phyloP scores from a whole-genome alignment of 2,329 filamentous ascomycete genomes.

The Paracamarosporium sp. region DNA sequence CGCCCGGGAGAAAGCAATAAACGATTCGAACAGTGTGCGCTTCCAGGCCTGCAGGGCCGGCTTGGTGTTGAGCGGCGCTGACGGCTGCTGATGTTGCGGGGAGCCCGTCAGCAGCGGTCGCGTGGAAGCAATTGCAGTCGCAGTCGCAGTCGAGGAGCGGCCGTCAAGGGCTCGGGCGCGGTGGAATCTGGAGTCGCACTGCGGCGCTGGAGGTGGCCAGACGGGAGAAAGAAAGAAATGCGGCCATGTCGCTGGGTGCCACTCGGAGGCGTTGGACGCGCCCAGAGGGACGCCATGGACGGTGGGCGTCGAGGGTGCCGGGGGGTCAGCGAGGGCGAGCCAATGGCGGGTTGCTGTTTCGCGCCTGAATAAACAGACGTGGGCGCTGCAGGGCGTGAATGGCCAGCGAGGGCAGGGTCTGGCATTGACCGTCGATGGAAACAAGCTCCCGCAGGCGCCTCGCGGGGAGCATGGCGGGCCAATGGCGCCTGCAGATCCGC shows the following conservation, averaged over 20 bases:
- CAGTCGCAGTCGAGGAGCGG: conserved; percentile 2
- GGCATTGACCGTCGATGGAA: conserved; percentile 22
- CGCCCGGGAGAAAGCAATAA: conserved; percentile 46
- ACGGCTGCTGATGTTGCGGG: conserved; percentile 30
- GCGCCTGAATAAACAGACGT: conserved; percentile 36
- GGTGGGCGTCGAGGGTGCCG: conserved; percentile 9
- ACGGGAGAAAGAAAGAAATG: background rate
- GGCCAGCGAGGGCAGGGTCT: conserved; percentile 24
- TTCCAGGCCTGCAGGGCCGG: conserved; percentile 38
- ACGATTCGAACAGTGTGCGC: conserved; percentile 36
- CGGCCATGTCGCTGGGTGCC: conserved; percentile 14
- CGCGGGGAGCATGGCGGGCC: conserved; percentile 22
- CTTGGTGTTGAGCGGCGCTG: conserved; percentile 32
- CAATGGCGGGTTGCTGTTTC: conserved; percentile 38
- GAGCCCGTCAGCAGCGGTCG: conserved; percentile 24
- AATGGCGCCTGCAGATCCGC: conserved; percentile 21
- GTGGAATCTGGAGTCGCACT: conserved; percentile 17
- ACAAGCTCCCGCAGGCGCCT: conserved; percentile 27
- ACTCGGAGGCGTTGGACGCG: conserved; percentile 17
- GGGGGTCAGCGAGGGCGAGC: conserved; percentile 11
- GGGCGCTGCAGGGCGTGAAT: conserved; percentile 32
- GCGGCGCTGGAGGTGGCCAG: conserved; percentile 1
- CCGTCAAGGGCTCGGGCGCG: conserved; percentile 19
- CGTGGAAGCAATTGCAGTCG: background rate
- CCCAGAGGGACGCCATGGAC: conserved; percentile 21